These are phyloP conservation scores for Lactarius quietus DNA, from an alignment of 768 basidiomycete species.

Conservation along the genomic window DNA sequence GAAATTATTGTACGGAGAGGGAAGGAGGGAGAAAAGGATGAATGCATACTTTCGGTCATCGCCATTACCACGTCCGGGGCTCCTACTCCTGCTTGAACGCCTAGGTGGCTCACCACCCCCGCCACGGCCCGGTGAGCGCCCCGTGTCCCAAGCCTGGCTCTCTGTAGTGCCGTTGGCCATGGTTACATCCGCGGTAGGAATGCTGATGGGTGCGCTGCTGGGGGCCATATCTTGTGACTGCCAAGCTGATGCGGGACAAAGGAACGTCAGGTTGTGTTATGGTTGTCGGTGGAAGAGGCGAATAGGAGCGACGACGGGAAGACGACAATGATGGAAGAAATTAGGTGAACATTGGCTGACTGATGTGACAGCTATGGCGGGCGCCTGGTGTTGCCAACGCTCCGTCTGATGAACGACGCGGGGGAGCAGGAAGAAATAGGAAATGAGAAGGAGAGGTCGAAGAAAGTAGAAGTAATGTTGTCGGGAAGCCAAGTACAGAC, in stretches of 20 bases:
- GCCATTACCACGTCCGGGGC: constrained; percentile 51
- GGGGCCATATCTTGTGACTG: constrained; percentile 79
- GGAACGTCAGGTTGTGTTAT: constrained; percentile 43
- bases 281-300: constrained; percentile 26
- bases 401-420: constrained; percentile 28
- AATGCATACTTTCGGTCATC: constrained; percentile 52
- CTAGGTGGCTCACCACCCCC: constrained; percentile 51
- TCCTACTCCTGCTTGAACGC: constrained; percentile 75
- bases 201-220: constrained; percentile 57
- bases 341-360: constrained; percentile 25
- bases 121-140: constrained; percentile 44
- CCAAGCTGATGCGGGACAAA: constrained; percentile 61
- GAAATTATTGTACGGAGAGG: constrained; percentile 1
- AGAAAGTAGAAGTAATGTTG: constrained; percentile 23
- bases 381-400: constrained; percentile 20
- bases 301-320: constrained; percentile 29
- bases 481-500: constrained; percentile 27
- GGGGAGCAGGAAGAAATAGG: constrained; percentile 23
- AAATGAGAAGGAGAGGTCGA: constrained; percentile 14
- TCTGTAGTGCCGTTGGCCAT: constrained; percentile 45
- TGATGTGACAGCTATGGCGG: constrained; percentile 25
- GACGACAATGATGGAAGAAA: constrained; percentile 31
- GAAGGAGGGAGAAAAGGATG: not conserved
- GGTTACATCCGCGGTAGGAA: constrained; percentile 50
- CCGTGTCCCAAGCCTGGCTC: constrained; percentile 57